Evolutionary conservation across 2,329 filamentous ascomycete species (phyloP).

Genomic region (Aspergillus candidus): DNA sequence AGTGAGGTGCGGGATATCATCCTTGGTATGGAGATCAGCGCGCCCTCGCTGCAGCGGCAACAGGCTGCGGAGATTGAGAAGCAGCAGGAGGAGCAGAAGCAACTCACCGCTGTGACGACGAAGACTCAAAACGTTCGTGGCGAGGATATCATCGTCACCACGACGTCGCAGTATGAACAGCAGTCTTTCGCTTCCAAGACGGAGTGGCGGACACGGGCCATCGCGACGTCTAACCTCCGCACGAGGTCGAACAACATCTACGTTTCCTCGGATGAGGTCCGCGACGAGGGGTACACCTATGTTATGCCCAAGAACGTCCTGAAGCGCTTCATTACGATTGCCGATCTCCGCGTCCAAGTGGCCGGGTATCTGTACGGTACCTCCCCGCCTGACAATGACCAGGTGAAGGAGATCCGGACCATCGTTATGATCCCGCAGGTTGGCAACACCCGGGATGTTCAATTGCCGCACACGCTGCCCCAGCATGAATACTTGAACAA

Average conservation of each 20-base stretch:
- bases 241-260: constrained; percentile 97
- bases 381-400: constrained; percentile 87
- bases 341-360: constrained; percentile 92
- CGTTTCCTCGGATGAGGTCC: constrained; percentile 90
- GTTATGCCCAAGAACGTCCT: constrained; percentile 99
- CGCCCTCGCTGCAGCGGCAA: constrained; percentile 94
- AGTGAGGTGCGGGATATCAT: constrained; percentile 98
- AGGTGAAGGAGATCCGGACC: constrained; percentile 93
- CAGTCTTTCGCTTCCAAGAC: constrained; percentile 98
- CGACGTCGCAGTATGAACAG: constrained; percentile 95
- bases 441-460: constrained; percentile 83
- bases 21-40: constrained; percentile 98
- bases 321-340: constrained; percentile 96
- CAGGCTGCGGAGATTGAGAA: constrained; percentile 98
- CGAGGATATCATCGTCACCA: constrained; percentile 97
- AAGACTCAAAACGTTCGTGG: constrained; percentile 97
- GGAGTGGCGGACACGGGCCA: constrained; percentile 94
- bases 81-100: constrained; percentile 93
- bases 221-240: constrained; percentile 90
- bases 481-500: constrained; percentile 83
- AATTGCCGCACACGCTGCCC: constrained; percentile 81
- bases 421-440: constrained; percentile 98
- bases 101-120: constrained; percentile 93
- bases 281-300: constrained; percentile 86
- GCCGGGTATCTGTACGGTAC: constrained; percentile 92